Evolutionary conservation across 1,284 basidiomycete genomes (phyloP), one percentile per base, ranked within the genome.

Genomic region (Kwoniella shivajii): DNA sequence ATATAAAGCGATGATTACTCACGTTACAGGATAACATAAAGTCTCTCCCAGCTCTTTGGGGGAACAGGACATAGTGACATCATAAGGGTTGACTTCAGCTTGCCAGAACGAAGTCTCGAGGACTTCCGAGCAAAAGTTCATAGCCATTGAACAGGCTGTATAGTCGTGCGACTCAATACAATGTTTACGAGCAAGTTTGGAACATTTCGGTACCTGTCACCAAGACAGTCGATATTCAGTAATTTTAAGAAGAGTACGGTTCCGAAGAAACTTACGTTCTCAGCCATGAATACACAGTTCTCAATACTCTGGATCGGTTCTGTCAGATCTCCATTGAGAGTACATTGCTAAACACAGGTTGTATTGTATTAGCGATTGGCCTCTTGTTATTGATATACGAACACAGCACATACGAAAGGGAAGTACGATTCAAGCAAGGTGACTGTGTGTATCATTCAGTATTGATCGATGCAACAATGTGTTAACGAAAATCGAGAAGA

Each of bases 31-130:
- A 62, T 80, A 80, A 64, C 80, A 81, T 16, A 80, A 70, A n/a
- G 67, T 70, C 51, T 72, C 64, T 1, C 39, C 13, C 13, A 79
- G 65, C 57, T 80, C 75, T 27, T 75, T 59, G 80, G 60, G 46
- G 48, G 84, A 82, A 61, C 87, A 88, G 43, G 77, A 68, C 68
- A 81, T 81, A 61, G 83, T 84, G 44, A 88, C 81, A 68, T 89
- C 86, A 68, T 89, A 90, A 55, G 77, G 77, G 64, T 79, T 79
- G 22, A 73, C 64, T 5, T 33, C 36, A 20, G 76, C 69, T 0
- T 27, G 44, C 30, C 71, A 51, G 69, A 78, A 78, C 2, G 68
- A 57, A 13, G 42, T 49, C 14, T 75, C 75, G 9, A 84, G 63
- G 4, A 76, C 75, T 16, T 62, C 52, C 7, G 69, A 57, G 71